Base-by-base conservation (phyloP, 805 yeast species). In the Barnettozyma botsteinii region DNA sequence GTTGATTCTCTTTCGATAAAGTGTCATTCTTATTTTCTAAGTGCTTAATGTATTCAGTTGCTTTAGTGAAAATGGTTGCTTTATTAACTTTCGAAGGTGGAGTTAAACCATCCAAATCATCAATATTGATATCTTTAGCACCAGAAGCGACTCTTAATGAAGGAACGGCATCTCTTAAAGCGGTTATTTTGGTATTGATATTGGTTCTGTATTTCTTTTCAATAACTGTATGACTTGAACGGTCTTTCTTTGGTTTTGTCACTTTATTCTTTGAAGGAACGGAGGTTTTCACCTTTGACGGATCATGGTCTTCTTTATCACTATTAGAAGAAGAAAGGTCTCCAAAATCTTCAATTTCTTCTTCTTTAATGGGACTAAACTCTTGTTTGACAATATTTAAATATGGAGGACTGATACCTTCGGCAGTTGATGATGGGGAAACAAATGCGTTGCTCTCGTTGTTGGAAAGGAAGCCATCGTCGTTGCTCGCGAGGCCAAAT, bases 121-220 rank as follows among this genome's bases (percentile, higher is more conserved):
- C 70, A n/a, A 57, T 42, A 6, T 57, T 48, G 12, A 61, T 69
- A 4, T 66, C 69, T 14, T 67, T 61, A 33, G 75, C 77, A 23
- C 65, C 70, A 13, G 77, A 67, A 7, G 81, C 81, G 28, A 81
- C 77, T 50, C 87, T 69, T 38, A 85, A 66, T 3, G 93, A 64
- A 4, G 95, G 95, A 14, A 85, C 94, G 3, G 86, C 81, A 50
- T 83, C 83, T 54, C 87, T 67, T 24, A 85, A 69, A 32, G 79
- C 81, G 25, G 74, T 49, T 34, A 85, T 83, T 57, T 79, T 81
- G 39, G 81, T 68, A 53, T 83, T 85, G 49, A 85, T 81, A 53
- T 85, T 84, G 17, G 85, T 80, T 50, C 94, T 62, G 60, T 85
- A 85, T 54, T 82, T 79, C 62, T 84, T 84, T 56, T 85, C 94